These are phyloP conservation scores for Populus deltoides DNA, from an alignment of 345 rosid genomes.

Conservation along the genomic window DNA sequence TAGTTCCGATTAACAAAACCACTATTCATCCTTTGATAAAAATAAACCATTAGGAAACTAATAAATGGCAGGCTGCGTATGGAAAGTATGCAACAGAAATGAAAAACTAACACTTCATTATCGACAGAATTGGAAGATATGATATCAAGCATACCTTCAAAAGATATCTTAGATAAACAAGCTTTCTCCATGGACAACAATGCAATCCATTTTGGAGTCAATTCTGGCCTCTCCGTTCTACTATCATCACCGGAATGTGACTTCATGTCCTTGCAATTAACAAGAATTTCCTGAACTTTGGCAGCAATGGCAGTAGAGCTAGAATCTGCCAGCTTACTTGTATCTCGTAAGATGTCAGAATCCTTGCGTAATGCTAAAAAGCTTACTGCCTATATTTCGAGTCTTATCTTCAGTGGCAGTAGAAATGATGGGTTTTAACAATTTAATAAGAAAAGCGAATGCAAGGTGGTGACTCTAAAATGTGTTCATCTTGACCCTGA, in stretches of 20 bases:
- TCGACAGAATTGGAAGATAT: conserved; percentile 4
- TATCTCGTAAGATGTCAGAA: conserved; percentile 44
- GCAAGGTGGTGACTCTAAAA: conserved; percentile 64
- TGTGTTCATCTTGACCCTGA: conserved; percentile 81
- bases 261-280: conserved; percentile 66
- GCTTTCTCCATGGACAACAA: conserved; percentile 85
- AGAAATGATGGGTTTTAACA: conserved; percentile 66
- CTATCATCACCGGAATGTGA: conserved; percentile 31
- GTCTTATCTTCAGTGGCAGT: conserved; percentile 44
- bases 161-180: conserved; percentile 74
- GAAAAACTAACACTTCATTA: neutral
- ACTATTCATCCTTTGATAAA: neutral
- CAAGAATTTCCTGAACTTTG: conserved; percentile 70
- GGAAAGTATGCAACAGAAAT: neutral
- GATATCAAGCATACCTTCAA: conserved; percentile 61
- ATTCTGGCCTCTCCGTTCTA: conserved; percentile 50
- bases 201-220: conserved; percentile 75
- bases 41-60: neutral
- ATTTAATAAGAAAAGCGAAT: conserved; percentile 61
- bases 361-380: conserved; percentile 60
- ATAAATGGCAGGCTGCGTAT: neutral
- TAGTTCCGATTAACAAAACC: neutral
- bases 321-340: conserved; percentile 44
- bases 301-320: conserved; percentile 51
- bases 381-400: conserved; percentile 64